Evolutionary conservation across 306 rosid genomes (phyloP).

Genomic region (Vigna radiata): DNA sequence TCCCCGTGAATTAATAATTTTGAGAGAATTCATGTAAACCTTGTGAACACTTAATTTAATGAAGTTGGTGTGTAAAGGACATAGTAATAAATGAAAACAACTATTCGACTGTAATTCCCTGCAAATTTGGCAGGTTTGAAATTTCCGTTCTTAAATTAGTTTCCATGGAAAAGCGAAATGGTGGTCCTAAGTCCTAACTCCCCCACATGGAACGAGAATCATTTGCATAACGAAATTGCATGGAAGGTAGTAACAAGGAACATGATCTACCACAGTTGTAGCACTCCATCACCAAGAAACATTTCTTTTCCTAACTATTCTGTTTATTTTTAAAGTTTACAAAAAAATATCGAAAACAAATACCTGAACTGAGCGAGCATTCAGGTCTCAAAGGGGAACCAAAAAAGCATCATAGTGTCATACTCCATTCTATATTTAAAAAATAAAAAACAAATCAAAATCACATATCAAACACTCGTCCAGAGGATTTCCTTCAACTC

Average conservation of each 20-base stretch:
- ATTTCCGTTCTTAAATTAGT: constrained; percentile 10
- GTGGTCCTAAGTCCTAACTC: constrained; percentile 60
- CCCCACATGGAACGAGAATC: constrained; percentile 61
- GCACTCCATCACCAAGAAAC: constrained; percentile 17
- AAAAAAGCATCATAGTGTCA: constrained; percentile 31
- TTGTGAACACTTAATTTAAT: constrained; percentile 8
- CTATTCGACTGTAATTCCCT: constrained; percentile 40
- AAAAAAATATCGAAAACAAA: background rate
- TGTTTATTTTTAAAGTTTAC: constrained; percentile 4
- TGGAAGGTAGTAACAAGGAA: constrained; percentile 40
- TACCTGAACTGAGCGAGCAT: background rate
- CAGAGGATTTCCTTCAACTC: background rate
- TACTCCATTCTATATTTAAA: constrained; percentile 18
- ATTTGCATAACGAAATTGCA: constrained; percentile 71
- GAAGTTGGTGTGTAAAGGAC: constrained; percentile 51
- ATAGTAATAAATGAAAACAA: constrained; percentile 44
- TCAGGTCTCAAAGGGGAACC: background rate
- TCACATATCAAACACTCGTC: constrained; percentile 35
- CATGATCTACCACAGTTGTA: constrained; percentile 36
- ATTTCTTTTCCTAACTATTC: constrained; percentile 10
- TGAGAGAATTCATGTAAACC: too few relatives aligned
- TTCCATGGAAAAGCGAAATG: background rate
- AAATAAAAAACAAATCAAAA: background rate
- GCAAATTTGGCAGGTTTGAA: constrained; percentile 22
- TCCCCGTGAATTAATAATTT: too few relatives aligned